Base-by-base conservation (phyloP, 208 protist species). In the Wallacemonas sp. region DNA sequence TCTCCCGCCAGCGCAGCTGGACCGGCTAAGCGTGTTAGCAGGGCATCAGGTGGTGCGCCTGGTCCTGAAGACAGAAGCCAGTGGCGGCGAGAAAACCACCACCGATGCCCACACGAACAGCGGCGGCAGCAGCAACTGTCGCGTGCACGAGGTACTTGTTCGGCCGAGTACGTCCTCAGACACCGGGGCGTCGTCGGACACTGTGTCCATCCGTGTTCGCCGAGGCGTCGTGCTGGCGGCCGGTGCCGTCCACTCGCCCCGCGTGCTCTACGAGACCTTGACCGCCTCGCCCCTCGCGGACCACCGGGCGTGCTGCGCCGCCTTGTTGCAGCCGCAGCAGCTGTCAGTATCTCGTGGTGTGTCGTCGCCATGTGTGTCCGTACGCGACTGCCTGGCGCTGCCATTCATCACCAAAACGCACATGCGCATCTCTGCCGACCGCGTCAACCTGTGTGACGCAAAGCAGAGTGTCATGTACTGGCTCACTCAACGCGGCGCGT, bases 361-460 rank as follows among this genome's bases (percentile, higher is more conserved):
- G 36, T 24, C 54, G 1, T 19, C 49, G 5, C 17, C 38, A 11
- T 8, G 32, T 26, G 69, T 75, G 16, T 12, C 6, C 16, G 17
- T 83, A 34, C 83, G 80, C n/a, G 89, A 95, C 63, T 73, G 71
- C 14, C 38, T 95, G 26, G 83, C 83, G 11, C 43, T 95, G 23
- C 86, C 81, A 2, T 47, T 89, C n/a, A 62, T 88, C 32, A 81
- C 85, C 56, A 47, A 68, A 11, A 46, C 73, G 14, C 65, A 74
- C 61, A 52, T 43, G 17, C 72, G 76, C 8, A 23, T 93, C 1
- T 83, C 86, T 14, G 70, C 68, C 12, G 87, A 92, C 68, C 38
- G 68, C 19, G 60, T 65, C 43, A 90, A 90, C 57, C 41, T 72
- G 30, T 47, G 70, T 29, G 73, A 74, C 26, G 16, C 61, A 2